Evolutionary conservation across 1,139 yeast species (phyloP).

Genomic region (Zygosaccharomyces sapae): DNA sequence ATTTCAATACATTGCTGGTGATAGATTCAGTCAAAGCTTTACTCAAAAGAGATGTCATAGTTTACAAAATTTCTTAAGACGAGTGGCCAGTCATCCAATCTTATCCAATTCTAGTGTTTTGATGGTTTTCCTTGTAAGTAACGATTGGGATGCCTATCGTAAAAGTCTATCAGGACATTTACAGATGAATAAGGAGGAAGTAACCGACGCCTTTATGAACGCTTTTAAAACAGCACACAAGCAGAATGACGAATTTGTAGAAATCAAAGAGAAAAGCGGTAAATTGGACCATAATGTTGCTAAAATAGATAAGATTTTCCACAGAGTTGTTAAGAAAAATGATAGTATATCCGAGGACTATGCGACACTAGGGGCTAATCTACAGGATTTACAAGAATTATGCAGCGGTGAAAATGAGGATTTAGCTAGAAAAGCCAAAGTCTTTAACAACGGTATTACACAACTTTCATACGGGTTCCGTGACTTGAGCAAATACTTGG

Average conservation of each 20-base stretch:
- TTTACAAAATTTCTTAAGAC: slow-evolving; percentile 66
- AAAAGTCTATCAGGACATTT: slow-evolving; percentile 45
- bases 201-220: slow-evolving; percentile 86
- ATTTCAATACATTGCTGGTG: slow-evolving; percentile 91
- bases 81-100: slow-evolving; percentile 69
- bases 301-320: slow-evolving; percentile 73
- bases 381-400: slow-evolving; percentile 61
- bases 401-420: slow-evolving; percentile 40
- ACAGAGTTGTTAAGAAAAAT: slow-evolving; percentile 68
- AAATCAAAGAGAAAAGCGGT: slow-evolving; percentile 75
- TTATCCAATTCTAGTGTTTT: slow-evolving; percentile 68
- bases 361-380: slow-evolving; percentile 64
- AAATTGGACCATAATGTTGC: slow-evolving; percentile 78
- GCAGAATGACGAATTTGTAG: slow-evolving; percentile 75
- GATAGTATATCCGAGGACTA: slow-evolving; percentile 70
- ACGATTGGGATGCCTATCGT: slow-evolving; percentile 80
- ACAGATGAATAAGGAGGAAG: slow-evolving; percentile 36
- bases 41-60: slow-evolving; percentile 83
- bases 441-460: slow-evolving; percentile 51
- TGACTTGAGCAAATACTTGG: slow-evolving; percentile 58
- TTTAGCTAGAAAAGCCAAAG: slow-evolving; percentile 48
- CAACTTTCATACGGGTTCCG: slow-evolving; percentile 45
- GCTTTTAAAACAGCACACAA: slow-evolving; percentile 78
- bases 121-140: slow-evolving; percentile 71
- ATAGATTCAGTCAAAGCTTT: slow-evolving; percentile 74